These are phyloP conservation scores for Jackrogersella multiformis DNA, from an alignment of 495 filamentous ascomycete genomes.

Conservation along the genomic window DNA sequence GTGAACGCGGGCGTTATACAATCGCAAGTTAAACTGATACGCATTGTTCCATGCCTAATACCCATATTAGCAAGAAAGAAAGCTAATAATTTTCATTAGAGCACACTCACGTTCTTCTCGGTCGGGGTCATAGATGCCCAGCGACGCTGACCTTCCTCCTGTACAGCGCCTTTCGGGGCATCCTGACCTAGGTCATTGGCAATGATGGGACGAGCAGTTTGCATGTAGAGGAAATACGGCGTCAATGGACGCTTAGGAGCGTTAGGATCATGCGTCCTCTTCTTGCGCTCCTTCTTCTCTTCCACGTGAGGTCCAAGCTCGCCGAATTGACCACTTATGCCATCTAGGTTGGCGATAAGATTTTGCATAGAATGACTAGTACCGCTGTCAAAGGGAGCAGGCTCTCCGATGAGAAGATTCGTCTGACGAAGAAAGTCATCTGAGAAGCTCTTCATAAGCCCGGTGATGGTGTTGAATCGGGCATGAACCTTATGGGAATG, in stretches of 20 bases:
- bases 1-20: conserved; percentile 75
- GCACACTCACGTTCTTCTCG: conserved; percentile 74
- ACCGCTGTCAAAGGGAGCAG: conserved; percentile 57
- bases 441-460: conserved; percentile 75
- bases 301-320: conserved; percentile 57
- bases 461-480: conserved; percentile 75
- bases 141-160: conserved; percentile 80
- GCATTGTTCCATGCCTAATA: conserved; percentile 74
- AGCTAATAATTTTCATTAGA: not conserved
- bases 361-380: conserved; percentile 59
- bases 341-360: conserved; percentile 56
- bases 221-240: conserved; percentile 93
- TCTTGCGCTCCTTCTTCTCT: conserved; percentile 85
- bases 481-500: conserved; percentile 69
- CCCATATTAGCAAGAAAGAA: conserved; percentile 19
- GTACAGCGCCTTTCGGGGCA: conserved; percentile 78
- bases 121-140: conserved; percentile 78
- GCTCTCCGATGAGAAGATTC: conserved; percentile 76
- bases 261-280: conserved; percentile 89
- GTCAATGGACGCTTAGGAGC: conserved; percentile 93
- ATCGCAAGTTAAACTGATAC: conserved; percentile 77
- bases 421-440: conserved; percentile 84
- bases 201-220: conserved; percentile 80
- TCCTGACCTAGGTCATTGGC: conserved; percentile 75
- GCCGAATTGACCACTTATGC: conserved; percentile 46